phyloP scores from a whole-genome alignment of 202 grass and related monocot species.

The Tripidium arundinaceum region DNA sequence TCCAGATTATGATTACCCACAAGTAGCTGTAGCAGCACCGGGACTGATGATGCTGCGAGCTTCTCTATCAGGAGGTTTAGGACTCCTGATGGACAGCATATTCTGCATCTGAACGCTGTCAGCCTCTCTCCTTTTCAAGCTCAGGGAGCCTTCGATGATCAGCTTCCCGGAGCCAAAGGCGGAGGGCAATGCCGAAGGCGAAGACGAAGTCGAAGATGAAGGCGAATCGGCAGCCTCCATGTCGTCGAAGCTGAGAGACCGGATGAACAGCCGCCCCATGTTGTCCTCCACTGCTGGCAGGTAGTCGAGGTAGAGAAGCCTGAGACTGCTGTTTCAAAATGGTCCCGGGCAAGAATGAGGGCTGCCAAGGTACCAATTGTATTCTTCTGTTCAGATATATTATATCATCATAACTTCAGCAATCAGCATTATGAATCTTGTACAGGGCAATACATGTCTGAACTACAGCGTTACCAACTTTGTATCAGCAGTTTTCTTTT shows the following conservation, averaged over 20 bases:
- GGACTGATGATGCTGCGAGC: not conserved
- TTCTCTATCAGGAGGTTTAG: slow-evolving; percentile 4
- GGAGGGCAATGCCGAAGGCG: slow-evolving; percentile 26
- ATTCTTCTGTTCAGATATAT: not conserved
- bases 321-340: slow-evolving; percentile 63
- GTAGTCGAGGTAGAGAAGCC: slow-evolving; percentile 57
- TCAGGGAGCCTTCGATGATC: slow-evolving; percentile 42
- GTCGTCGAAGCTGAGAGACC: slow-evolving; percentile 46
- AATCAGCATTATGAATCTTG: not conserved
- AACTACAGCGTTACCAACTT: not conserved
- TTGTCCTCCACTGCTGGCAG: slow-evolving; percentile 43
- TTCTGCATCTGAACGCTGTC: slow-evolving; percentile 40
- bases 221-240: slow-evolving; percentile 32
- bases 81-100: slow-evolving; percentile 32
- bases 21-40: not conserved
- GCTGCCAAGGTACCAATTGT: slow-evolving; percentile 65
- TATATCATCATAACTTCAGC: not conserved
- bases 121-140: slow-evolving; percentile 52
- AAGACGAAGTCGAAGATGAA: not conserved
- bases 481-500: not conserved
- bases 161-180: slow-evolving; percentile 33
- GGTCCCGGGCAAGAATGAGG: slow-evolving; percentile 63
- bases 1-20: slow-evolving; percentile 22
- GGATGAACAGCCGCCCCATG: slow-evolving; percentile 50
- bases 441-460: too few relatives aligned